These are phyloP conservation scores for Orychophragmus violaceus DNA, from an alignment of 345 rosid genomes.

Conservation along the genomic window DNA sequence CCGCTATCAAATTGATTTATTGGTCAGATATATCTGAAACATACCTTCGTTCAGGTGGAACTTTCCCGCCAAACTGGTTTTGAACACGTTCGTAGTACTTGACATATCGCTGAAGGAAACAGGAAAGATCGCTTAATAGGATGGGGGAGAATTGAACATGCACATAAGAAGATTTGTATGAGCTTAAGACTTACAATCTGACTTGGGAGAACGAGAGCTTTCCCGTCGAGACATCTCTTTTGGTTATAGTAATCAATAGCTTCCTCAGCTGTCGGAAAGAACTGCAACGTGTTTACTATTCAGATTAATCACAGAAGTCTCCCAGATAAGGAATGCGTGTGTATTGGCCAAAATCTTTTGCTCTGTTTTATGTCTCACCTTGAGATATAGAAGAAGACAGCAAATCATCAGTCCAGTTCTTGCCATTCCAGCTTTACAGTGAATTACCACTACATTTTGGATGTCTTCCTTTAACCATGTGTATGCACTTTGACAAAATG, in stretches of 20 bases:
- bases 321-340: no score
- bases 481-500: slow-evolving; percentile 91
- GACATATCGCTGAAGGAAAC: slow-evolving; percentile 60
- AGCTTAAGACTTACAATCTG: slow-evolving; percentile 67
- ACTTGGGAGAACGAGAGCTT: slow-evolving; percentile 89
- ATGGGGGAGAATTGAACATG: background rate
- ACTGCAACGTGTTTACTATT: slow-evolving; percentile 41
- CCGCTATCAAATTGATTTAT: background rate
- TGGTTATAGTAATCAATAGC: slow-evolving; percentile 82
- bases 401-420: slow-evolving; percentile 97
- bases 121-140: slow-evolving; percentile 10
- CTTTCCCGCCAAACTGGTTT: slow-evolving; percentile 54
- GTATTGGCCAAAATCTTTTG: no score
- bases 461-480: slow-evolving; percentile 97
- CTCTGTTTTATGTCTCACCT: slow-evolving; percentile 41
- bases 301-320: background rate
- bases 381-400: slow-evolving; percentile 79
- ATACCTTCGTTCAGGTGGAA: slow-evolving; percentile 75
- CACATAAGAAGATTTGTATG: slow-evolving; percentile 17
- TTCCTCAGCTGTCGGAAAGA: slow-evolving; percentile 87
- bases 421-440: slow-evolving; percentile 96
- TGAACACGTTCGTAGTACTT: slow-evolving; percentile 61
- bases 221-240: slow-evolving; percentile 86
- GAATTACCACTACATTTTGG: slow-evolving; percentile 93
- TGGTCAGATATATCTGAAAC: slow-evolving; percentile 8